These are phyloP conservation scores for Vigna trinervia DNA, from an alignment of 306 rosid species.

Conservation along the genomic window DNA sequence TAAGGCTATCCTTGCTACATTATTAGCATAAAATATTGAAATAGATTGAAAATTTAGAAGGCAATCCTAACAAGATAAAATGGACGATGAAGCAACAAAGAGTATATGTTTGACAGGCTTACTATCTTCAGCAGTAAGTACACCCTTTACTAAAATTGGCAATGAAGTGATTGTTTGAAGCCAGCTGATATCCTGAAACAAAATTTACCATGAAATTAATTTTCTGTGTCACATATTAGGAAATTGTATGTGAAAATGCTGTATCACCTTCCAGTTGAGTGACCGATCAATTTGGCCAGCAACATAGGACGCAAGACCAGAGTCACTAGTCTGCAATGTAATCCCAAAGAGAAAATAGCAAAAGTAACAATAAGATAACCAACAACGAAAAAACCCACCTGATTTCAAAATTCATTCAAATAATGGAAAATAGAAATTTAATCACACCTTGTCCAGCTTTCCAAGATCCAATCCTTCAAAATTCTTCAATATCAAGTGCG, in stretches of 20 bases:
- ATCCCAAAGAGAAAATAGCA: slow-evolving; percentile 25
- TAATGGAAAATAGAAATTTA: not conserved
- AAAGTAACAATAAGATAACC: slow-evolving; percentile 21
- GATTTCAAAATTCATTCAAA: slow-evolving; percentile 34
- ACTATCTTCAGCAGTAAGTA: slow-evolving; percentile 90
- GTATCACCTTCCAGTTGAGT: slow-evolving; percentile 85
- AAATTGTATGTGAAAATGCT: slow-evolving; percentile 3
- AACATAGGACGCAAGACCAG: slow-evolving; percentile 82
- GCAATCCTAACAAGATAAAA: slow-evolving; percentile 17
- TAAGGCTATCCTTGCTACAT: slow-evolving; percentile 78
- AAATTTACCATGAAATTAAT: slow-evolving; percentile 36
- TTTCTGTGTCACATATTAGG: slow-evolving; percentile 26
- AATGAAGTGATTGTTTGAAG: slow-evolving; percentile 88
- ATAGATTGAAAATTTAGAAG: slow-evolving; percentile 10
- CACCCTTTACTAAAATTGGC: slow-evolving; percentile 94
- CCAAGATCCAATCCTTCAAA: slow-evolving; percentile 82
- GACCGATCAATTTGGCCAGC: slow-evolving; percentile 74
- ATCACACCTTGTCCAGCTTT: slow-evolving; percentile 65
- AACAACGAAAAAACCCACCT: not conserved
- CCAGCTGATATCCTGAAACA: slow-evolving; percentile 88
- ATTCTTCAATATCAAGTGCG: slow-evolving; percentile 78
- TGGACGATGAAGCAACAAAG: not conserved
- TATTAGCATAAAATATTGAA: not conserved
- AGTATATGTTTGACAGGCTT: slow-evolving; percentile 35
- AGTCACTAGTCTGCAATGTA: slow-evolving; percentile 66